Evolutionary conservation across 306 rosid species (phyloP).

Genomic region (Begonia masoniana): DNA sequence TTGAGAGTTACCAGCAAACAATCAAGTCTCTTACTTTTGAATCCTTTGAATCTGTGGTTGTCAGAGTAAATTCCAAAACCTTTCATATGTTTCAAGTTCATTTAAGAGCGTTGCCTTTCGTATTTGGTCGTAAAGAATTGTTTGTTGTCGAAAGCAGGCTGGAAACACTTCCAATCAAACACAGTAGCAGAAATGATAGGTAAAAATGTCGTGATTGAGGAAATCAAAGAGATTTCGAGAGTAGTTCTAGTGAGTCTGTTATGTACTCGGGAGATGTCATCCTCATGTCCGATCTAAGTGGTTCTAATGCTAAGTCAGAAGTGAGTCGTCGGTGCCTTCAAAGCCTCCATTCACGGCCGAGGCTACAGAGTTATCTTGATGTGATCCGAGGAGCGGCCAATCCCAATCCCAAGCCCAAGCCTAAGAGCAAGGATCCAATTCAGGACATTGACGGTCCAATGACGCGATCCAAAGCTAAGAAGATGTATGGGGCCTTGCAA

Average conservation of each 20-base stretch:
- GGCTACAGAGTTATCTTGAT: background rate
- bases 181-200: slow-evolving; percentile 16
- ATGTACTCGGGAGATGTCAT: background rate
- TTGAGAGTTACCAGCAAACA: slow-evolving; percentile 18
- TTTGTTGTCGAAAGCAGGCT: slow-evolving; percentile 10
- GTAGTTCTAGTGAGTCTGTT: slow-evolving; percentile 12
- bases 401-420: too few species aligned
- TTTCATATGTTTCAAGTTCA: background rate
- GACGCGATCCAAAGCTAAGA: too few species aligned
- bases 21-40: slow-evolving; percentile 11
- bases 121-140: too few species aligned
- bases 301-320: background rate
- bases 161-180: slow-evolving; percentile 23
- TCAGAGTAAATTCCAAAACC: slow-evolving; percentile 12
- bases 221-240: slow-evolving; percentile 19
- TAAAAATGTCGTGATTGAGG: slow-evolving; percentile 8
- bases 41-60: slow-evolving; percentile 21
- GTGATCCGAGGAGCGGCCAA: too few species aligned
- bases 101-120: background rate
- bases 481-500: too few species aligned
- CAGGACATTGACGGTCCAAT: too few species aligned
- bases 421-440: too few species aligned
- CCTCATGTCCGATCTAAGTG: background rate
- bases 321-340: background rate
- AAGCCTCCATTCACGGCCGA: background rate